A percentile compares a stretch with the other conserved stretches of the same genome.
phyloP scores from a whole-genome alignment of 495 filamentous ascomycete species.

The Corynascus novoguineensis region DNA sequence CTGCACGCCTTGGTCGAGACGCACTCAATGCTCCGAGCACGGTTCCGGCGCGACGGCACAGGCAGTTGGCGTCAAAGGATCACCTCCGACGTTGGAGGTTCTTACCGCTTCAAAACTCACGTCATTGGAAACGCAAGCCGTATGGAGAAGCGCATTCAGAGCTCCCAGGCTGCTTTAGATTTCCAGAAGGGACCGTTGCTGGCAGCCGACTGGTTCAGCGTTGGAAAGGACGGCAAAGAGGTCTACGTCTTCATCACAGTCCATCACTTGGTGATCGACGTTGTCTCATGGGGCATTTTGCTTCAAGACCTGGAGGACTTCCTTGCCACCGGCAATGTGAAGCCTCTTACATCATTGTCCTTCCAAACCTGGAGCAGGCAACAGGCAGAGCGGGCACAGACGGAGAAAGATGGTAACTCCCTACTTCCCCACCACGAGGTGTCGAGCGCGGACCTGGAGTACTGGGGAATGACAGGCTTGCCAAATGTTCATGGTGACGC shows the following conservation, averaged over 20 bases:
- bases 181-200: conserved; percentile 35
- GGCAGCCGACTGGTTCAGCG: conserved; percentile 23
- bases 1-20: conserved; percentile 47
- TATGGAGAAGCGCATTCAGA: conserved; percentile 22
- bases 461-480: conserved; percentile 44
- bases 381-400: conserved; percentile 20
- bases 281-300: conserved; percentile 59
- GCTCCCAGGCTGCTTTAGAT: conserved; percentile 29
- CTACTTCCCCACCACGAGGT: conserved; percentile 24
- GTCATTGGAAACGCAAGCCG: conserved; percentile 10
- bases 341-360: conserved; percentile 9
- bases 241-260: conserved; percentile 46
- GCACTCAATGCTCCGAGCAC: conserved; percentile 60
- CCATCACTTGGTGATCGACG: conserved; percentile 58
- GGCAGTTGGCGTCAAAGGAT: conserved; percentile 31
- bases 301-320: conserved; percentile 56
- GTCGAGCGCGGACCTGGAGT: conserved; percentile 34
- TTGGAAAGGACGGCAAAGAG: conserved; percentile 17
- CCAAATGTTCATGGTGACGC: conserved; percentile 49
- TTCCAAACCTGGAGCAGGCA: conserved; percentile 22
- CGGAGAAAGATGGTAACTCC: conserved; percentile 11
- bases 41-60: conserved; percentile 37
- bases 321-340: conserved; percentile 31
- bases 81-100: conserved; percentile 16
- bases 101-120: conserved; percentile 25